phyloP scores from a whole-genome alignment of 1,284 basidiomycete species.

The Cryptococcus amylolentus region DNA sequence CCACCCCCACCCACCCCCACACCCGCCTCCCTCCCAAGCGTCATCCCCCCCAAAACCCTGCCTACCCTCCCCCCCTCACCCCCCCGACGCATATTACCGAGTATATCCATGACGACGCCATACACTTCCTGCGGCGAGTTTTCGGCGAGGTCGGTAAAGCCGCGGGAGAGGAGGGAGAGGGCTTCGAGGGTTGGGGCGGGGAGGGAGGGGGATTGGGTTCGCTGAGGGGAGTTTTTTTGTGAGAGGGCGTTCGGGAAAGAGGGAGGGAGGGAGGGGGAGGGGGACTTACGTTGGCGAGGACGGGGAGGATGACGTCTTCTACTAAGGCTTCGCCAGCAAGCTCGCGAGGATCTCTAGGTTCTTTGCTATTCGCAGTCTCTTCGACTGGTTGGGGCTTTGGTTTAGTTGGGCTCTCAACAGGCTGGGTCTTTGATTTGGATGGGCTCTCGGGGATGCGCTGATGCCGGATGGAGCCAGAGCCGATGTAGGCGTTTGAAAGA shows the following conservation, averaged over 20 bases:
- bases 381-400: background rate
- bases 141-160: conserved; percentile 77
- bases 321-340: conserved; percentile 66
- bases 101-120: conserved; percentile 77
- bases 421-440: conserved; percentile 18
- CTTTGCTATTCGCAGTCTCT: background rate
- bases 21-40: conserved; percentile 3
- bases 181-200: conserved; percentile 84
- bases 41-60: conserved; percentile 7
- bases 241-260: background rate
- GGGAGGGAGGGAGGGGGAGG: background rate
- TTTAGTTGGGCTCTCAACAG: background rate
- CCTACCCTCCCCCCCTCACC: conserved; percentile 44
- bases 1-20: background rate
- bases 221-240: background rate
- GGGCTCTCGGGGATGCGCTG: background rate
- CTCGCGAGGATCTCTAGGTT: conserved; percentile 5
- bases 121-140: conserved; percentile 80
- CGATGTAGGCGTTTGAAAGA: conserved; percentile 75
- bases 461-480: conserved; percentile 40
- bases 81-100: conserved; percentile 75
- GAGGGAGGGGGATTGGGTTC: conserved; percentile 63
- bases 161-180: conserved; percentile 80
- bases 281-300: conserved; percentile 62
- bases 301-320: conserved; percentile 74